Conservation (phyloP, 2,329 filamentous ascomycete genomes). For the Tolypocladium cylindrosporum region DNA sequence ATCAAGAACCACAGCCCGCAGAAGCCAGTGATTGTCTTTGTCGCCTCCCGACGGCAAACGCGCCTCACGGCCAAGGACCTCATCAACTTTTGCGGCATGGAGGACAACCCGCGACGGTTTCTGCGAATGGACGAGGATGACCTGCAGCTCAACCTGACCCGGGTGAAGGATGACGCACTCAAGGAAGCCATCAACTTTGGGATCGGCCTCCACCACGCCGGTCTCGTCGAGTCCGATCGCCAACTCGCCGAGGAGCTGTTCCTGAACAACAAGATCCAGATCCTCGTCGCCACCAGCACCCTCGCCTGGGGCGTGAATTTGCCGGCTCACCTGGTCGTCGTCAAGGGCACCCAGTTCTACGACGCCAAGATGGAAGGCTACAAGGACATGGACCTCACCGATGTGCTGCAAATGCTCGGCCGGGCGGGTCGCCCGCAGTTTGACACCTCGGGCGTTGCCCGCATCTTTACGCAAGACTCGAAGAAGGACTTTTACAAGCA, state of each 20-base stretch:
- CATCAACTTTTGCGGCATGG: slow-evolving; percentile 97
- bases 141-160: slow-evolving; percentile 71
- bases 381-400: slow-evolving; percentile 97
- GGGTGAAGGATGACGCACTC: slow-evolving; percentile 87
- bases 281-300: slow-evolving; percentile 90
- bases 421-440: slow-evolving; percentile 94
- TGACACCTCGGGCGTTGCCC: slow-evolving; percentile 87
- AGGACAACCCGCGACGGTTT: slow-evolving; percentile 91
- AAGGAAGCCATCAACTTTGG: slow-evolving; percentile 94
- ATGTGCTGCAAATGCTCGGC: slow-evolving; percentile 96
- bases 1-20: slow-evolving; percentile 94
- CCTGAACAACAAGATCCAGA: slow-evolving; percentile 95
- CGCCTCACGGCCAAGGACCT: slow-evolving; percentile 90
- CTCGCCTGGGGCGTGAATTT: slow-evolving; percentile 97
- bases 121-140: slow-evolving; percentile 93
- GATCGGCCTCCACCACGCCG: slow-evolving; percentile 93
- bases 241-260: slow-evolving; percentile 91
- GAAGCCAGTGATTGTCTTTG: slow-evolving; percentile 97
- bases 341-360: slow-evolving; percentile 97
- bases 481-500: slow-evolving; percentile 99
- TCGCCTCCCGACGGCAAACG: slow-evolving; percentile 89
- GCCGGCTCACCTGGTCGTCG: slow-evolving; percentile 90
- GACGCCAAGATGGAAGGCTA: slow-evolving; percentile 97
- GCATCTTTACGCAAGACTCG: slow-evolving; percentile 93
- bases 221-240: slow-evolving; percentile 88